These are phyloP conservation scores for Elsinoe fawcettii DNA, from an alignment of 2,329 filamentous ascomycete species.

Conservation along the genomic window DNA sequence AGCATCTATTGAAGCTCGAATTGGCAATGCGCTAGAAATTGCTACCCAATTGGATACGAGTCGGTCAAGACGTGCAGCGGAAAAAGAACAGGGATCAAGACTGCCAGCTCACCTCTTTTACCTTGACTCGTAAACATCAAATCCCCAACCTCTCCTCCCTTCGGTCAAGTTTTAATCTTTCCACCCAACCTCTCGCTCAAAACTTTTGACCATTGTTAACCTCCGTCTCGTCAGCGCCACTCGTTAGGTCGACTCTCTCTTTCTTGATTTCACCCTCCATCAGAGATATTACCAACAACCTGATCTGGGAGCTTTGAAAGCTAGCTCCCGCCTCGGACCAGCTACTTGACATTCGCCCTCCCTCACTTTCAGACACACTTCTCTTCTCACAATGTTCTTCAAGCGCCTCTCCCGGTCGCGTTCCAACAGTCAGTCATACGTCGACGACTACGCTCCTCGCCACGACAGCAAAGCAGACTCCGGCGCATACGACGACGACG, in stretches of 20 bases:
- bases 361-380: slow-evolving; percentile 18
- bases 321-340: slow-evolving; percentile 8
- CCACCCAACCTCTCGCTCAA: slow-evolving; percentile 12
- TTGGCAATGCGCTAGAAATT: slow-evolving; percentile 1
- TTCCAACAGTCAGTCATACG: slow-evolving; percentile 42
- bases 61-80: background rate
- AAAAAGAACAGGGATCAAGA: background rate
- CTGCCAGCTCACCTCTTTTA: slow-evolving; percentile 4
- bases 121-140: slow-evolving; percentile 6
- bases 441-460: slow-evolving; percentile 38
- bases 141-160: slow-evolving; percentile 7
- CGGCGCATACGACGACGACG: slow-evolving; percentile 40
- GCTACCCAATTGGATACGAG: background rate
- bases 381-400: slow-evolving; percentile 38
- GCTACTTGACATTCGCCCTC: slow-evolving; percentile 10
- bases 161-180: background rate
- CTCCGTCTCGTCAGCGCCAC: slow-evolving; percentile 8
- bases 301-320: background rate
- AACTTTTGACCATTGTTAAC: slow-evolving; percentile 11
- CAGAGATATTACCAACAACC: slow-evolving; percentile 1
- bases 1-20: background rate
- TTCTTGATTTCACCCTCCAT: slow-evolving; percentile 5
- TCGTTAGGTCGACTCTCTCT: slow-evolving; percentile 5
- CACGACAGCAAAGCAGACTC: slow-evolving; percentile 38
- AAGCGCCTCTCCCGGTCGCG: slow-evolving; percentile 39